Percentiles rank a stretch among this genome's conserved stretches.
Conservation (phyloP, 169 alveolate species). For the Miamiensis avidus region DNA sequence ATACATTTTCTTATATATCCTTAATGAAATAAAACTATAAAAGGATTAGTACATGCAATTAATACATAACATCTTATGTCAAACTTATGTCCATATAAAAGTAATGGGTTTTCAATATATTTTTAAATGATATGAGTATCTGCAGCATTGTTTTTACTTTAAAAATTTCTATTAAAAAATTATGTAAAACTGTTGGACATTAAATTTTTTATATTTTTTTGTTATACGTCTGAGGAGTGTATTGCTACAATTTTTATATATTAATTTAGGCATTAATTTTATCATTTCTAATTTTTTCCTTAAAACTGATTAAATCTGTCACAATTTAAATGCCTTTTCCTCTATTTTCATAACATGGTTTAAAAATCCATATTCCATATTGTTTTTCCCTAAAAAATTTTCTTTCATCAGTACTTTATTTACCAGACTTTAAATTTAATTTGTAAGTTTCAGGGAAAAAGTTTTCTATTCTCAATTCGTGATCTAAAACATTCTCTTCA, state of each 20-base stretch:
- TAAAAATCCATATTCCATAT: conserved; percentile 40
- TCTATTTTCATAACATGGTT: conserved; percentile 46
- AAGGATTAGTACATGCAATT: conserved; percentile 60
- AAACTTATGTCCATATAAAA: conserved; percentile 57
- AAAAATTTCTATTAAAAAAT: no score
- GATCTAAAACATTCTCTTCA: conserved; percentile 6
- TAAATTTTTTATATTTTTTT: no score
- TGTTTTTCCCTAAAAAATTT: conserved; percentile 53
- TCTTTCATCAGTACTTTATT: conserved; percentile 42
- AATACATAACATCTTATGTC: conserved; percentile 63
- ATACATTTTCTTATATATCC: conserved; percentile 62
- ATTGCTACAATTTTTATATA: conserved; percentile 10
- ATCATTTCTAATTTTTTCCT: conserved; percentile 16
- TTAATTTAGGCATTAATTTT: conserved; percentile 13
- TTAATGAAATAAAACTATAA: conserved; percentile 41
- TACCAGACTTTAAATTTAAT: conserved; percentile 26
- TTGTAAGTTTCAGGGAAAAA: conserved; percentile 64
- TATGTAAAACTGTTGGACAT: no score
- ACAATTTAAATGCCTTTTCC: conserved; percentile 44
- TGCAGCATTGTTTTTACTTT: conserved; percentile 27
- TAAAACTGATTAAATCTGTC: conserved; percentile 18
- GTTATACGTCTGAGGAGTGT: no score
- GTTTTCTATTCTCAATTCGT: conserved; percentile 21
- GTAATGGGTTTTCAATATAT: conserved; percentile 56
- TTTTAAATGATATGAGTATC: conserved; percentile 50